A percentile compares a stretch with the other conserved stretches of the same genome.
Evolutionary conservation across 257 asterid genomes (phyloP).

Genomic region (Echites panduratus): DNA sequence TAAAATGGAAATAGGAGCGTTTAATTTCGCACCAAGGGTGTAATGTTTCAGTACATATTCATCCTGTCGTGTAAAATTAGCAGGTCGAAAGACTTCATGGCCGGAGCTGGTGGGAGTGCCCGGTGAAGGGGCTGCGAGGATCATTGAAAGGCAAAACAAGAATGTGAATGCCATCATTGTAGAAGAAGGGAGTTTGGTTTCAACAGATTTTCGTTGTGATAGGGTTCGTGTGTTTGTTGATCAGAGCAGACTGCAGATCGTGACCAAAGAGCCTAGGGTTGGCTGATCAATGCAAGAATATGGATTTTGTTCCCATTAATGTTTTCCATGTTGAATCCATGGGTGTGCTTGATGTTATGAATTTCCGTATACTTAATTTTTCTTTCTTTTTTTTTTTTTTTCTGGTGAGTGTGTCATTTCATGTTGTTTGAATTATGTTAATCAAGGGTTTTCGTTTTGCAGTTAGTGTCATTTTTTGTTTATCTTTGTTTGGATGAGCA

Average conservation of each 20-base stretch:
- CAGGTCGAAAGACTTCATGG: slow-evolving; percentile 15
- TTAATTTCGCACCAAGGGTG: background rate
- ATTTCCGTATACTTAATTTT: too few species aligned
- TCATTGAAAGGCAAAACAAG: slow-evolving; percentile 13
- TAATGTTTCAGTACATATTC: background rate
- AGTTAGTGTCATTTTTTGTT: too few species aligned
- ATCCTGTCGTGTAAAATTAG: background rate
- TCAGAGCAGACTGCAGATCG: background rate
- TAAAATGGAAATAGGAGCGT: too few species aligned
- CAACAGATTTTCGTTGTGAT: slow-evolving; percentile 17
- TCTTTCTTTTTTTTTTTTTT: too few species aligned
- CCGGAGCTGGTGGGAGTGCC: slow-evolving; percentile 21
- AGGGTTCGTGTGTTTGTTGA: slow-evolving; percentile 25
- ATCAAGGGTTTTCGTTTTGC: too few species aligned
- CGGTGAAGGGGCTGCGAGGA: slow-evolving; percentile 2
- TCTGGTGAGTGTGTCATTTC: too few species aligned
- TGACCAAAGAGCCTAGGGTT: slow-evolving; percentile 15
- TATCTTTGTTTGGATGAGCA: too few species aligned
- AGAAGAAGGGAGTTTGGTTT: slow-evolving; percentile 5
- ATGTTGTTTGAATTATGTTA: too few species aligned
- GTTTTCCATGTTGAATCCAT: too few species aligned
- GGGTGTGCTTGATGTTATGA: too few species aligned
- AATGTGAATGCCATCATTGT: slow-evolving; percentile 16
- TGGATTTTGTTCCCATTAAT: too few species aligned
- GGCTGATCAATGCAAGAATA: slow-evolving; percentile 10